phyloP scores from a whole-genome alignment of 768 basidiomycete species.

The Cyclocybe aegerita region DNA sequence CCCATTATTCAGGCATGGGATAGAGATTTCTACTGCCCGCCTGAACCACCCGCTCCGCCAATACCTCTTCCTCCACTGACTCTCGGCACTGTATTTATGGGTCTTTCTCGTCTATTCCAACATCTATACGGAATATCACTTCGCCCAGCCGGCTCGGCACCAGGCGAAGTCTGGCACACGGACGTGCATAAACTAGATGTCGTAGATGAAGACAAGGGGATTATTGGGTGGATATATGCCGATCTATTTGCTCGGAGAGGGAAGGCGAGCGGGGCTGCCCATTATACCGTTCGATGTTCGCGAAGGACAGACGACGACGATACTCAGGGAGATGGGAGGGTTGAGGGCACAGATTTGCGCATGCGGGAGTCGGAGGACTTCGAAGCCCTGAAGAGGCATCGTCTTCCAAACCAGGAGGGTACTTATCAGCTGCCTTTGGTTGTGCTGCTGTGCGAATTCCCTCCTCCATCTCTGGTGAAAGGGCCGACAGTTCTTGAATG shows the following conservation, averaged over 20 bases:
- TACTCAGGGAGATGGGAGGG: conserved; percentile 56
- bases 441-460: conserved; percentile 88
- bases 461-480: conserved; percentile 53
- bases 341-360: conserved; percentile 36
- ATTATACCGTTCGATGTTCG: conserved; percentile 97
- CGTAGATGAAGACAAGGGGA: conserved; percentile 81
- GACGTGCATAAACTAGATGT: conserved; percentile 93
- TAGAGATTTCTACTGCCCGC: conserved; percentile 88
- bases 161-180: conserved; percentile 87
- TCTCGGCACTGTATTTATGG: conserved; percentile 89
- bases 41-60: conserved; percentile 73
- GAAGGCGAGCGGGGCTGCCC: conserved; percentile 90
- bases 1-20: conserved; percentile 94
- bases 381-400: conserved; percentile 60
- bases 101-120: conserved; percentile 85
- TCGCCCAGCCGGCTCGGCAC: conserved; percentile 62
- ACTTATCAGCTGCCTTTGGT: conserved; percentile 88
- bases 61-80: conserved; percentile 74
- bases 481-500: conserved; percentile 80
- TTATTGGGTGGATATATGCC: conserved; percentile 93
- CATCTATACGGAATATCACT: conserved; percentile 85
- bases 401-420: conserved; percentile 60
- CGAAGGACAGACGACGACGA: conserved; percentile 92
- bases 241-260: conserved; percentile 85
- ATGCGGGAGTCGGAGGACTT: conserved; percentile 58